Conservation (phyloP, 441 rosid genomes). For the Croton setiger region DNA sequence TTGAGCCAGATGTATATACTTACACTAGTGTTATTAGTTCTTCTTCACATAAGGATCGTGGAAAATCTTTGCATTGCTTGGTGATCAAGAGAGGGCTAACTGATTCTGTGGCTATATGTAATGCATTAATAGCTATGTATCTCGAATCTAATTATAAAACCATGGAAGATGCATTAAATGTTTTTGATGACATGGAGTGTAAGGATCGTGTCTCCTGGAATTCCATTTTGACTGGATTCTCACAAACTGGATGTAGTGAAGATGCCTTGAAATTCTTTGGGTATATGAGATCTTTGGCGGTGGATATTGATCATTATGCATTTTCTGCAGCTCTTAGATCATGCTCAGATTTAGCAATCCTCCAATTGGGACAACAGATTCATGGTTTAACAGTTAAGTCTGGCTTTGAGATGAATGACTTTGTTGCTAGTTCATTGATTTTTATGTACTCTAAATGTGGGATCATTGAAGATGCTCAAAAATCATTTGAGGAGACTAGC, state of each 20-base stretch:
- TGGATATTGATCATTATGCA: constrained; percentile 57
- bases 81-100: constrained; percentile 62
- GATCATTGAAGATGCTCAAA: constrained; percentile 48
- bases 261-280: constrained; percentile 48
- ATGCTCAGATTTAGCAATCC: constrained; percentile 75
- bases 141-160: constrained; percentile 40
- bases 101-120: constrained; percentile 45
- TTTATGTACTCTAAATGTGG: constrained; percentile 83
- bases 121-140: constrained; percentile 63
- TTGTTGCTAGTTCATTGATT: constrained; percentile 69
- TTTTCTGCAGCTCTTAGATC: constrained; percentile 75
- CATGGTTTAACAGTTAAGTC: constrained; percentile 55
- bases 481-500: constrained; percentile 48
- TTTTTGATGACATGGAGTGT: constrained; percentile 47
- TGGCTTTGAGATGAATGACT: constrained; percentile 56
- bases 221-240: constrained; percentile 65
- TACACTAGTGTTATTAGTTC: constrained; percentile 61
- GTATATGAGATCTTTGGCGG: constrained; percentile 41
- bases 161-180: constrained; percentile 45
- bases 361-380: constrained; percentile 62
- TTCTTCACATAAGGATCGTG: constrained; percentile 37
- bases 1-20: constrained; percentile 58
- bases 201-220: constrained; percentile 80
- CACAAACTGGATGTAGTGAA: constrained; percentile 54
- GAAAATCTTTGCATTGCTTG: constrained; percentile 55